Base-by-base conservation (phyloP, 2,329 filamentous ascomycete species). In the Ramularia collo-cygni region DNA sequence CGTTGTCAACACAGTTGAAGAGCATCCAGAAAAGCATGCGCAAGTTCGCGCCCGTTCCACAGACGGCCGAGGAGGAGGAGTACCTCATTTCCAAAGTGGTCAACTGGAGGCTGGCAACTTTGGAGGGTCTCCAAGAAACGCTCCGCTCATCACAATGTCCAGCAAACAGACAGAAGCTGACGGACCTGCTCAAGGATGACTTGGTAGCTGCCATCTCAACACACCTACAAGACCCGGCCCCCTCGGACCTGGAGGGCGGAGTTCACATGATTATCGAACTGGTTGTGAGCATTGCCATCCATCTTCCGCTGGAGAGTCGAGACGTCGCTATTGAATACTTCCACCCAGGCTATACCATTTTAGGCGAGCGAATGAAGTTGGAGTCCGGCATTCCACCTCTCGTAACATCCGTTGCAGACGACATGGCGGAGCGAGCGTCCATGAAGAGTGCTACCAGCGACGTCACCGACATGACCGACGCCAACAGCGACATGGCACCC, bases 221-320 rank as follows among this genome's bases (percentile, higher is more conserved):
- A 56, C 80, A 85, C 56, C 71, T 96, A 35, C 74, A 78, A 41
- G 83, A 85, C 8, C 86, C 88, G 2, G 76, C 85, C 1, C 85
- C 87, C 0, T 66, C 80, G 1, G 89, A 88, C 7, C 75, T 96
- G n/a, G 82, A 90, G 50, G 88, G 86, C 37, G 88, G 86, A 47
- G 84, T 89, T 2, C 81, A 82, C 39, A 94, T 92, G 80, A 96
- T 98, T 60, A 76, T 95, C 39, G 89, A 95, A 64, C 74, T 96
- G 36, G 87, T 89, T 0, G 76, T 96, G 19, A 83, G 81, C 45
- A 88, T 98, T 48, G 79, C 85, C 1, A 77, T 82, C 43, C 93
- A 95, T 60, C 67, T 96, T 32, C 90, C 92, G 0, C 67, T 94
- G 28, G 92, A 98, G 64, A 92, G 86, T 52, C 79, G 92, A 48